Evolutionary conservation across 352 stramenopile species (phyloP).

Genomic region (Pythium myriotylum): DNA sequence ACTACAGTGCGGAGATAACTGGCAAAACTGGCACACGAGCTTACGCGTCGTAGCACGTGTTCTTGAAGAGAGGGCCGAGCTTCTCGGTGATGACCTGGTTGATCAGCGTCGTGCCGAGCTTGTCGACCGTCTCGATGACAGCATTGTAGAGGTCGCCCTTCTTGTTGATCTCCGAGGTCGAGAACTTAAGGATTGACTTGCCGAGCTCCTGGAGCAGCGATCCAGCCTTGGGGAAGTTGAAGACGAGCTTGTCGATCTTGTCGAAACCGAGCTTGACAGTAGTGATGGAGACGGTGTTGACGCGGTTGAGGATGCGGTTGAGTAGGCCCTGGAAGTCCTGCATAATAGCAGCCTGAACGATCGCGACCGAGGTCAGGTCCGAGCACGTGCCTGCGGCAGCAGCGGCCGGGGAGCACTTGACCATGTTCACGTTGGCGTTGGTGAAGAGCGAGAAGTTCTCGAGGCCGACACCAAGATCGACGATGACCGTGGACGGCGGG

Average conservation of each 20-base stretch:
- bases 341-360: slow-evolving; percentile 38
- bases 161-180: slow-evolving; percentile 63
- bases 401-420: slow-evolving; percentile 34
- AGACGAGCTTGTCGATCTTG: slow-evolving; percentile 53
- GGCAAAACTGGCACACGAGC: too few species aligned
- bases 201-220: slow-evolving; percentile 47
- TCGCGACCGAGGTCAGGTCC: slow-evolving; percentile 46
- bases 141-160: slow-evolving; percentile 60
- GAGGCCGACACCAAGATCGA: slow-evolving; percentile 44
- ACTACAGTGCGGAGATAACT: too few species aligned
- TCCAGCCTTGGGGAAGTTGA: slow-evolving; percentile 45
- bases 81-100: slow-evolving; percentile 52
- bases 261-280: slow-evolving; percentile 43
- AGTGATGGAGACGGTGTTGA: slow-evolving; percentile 39
- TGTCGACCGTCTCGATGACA: slow-evolving; percentile 40
- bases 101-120: slow-evolving; percentile 46
- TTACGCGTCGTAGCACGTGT: slow-evolving; percentile 47
- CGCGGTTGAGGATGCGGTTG: slow-evolving; percentile 36
- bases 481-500: slow-evolving; percentile 34
- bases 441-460: slow-evolving; percentile 35
- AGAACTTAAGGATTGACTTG: slow-evolving; percentile 54
- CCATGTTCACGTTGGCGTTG: slow-evolving; percentile 42
- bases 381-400: slow-evolving; percentile 43
- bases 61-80: slow-evolving; percentile 44
- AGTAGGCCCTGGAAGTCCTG: slow-evolving; percentile 32